Percentiles rank a stretch among this genome's conserved stretches.
Evolutionary conservation across 192 early-diverging fungal genomes (phyloP).

Genomic region (Rhizophagus clarus): DNA sequence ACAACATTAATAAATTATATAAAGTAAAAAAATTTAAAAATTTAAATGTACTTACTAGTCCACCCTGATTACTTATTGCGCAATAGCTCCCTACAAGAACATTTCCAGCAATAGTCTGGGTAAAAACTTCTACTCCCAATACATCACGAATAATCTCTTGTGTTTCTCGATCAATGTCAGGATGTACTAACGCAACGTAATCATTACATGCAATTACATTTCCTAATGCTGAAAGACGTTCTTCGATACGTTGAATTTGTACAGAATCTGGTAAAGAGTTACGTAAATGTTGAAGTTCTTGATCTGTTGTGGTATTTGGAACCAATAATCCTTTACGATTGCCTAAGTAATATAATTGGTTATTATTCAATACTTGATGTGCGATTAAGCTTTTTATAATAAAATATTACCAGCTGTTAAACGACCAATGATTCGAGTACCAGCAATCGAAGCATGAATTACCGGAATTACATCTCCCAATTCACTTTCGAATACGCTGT

Average conservation of each 20-base stretch:
- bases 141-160: conserved; percentile 99
- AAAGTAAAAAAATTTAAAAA: conserved; percentile 24
- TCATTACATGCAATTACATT: conserved; percentile 99
- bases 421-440: conserved; percentile 95
- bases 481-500: conserved; percentile 93
- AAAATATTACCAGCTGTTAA: conserved; percentile 63
- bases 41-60: conserved; percentile 60
- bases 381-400: background rate
- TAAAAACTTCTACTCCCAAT: conserved; percentile 97
- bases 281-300: conserved; percentile 95
- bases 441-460: conserved; percentile 95
- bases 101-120: conserved; percentile 98
- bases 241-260: conserved; percentile 95
- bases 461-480: conserved; percentile 94
- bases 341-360: conserved; percentile 43
- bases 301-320: conserved; percentile 94
- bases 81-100: conserved; percentile 96
- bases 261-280: conserved; percentile 95
- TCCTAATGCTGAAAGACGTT: conserved; percentile 94
- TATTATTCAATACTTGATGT: background rate
- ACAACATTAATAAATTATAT: background rate
- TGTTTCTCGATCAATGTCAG: conserved; percentile 97
- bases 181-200: conserved; percentile 97
- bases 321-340: conserved; percentile 95
- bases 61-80: conserved; percentile 96